Conservation (phyloP, 768 basidiomycete species). For the Lactarius sp. region DNA sequence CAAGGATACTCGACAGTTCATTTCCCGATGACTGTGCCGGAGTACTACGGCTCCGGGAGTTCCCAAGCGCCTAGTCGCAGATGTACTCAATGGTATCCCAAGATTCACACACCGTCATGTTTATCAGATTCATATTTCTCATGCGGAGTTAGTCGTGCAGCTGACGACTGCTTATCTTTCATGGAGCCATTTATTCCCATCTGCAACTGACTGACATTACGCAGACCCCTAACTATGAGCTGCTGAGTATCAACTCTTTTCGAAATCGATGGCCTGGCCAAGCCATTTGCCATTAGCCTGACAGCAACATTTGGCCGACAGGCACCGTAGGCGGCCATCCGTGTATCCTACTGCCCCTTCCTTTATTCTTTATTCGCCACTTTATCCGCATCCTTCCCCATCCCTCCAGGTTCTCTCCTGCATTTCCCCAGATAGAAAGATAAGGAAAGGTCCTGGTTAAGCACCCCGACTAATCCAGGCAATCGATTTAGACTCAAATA, state of each 20-base stretch:
- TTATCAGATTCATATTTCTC: neutral
- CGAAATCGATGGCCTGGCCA: too few species aligned
- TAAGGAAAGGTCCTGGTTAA: constrained; percentile 2
- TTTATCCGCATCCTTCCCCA: neutral
- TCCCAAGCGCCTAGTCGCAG: neutral
- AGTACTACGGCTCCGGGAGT: neutral
- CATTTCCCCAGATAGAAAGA: neutral
- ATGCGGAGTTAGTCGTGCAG: neutral
- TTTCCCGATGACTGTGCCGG: neutral
- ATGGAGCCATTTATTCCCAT: neutral
- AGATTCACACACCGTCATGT: constrained; percentile 2
- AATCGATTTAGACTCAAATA: neutral
- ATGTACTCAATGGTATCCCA: neutral
- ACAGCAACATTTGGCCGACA: neutral
- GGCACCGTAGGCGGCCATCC: neutral
- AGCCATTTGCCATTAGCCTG: neutral
- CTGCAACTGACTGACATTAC: neutral
- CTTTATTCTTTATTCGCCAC: constrained; percentile 3
- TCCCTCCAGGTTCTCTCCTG: neutral
- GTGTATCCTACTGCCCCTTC: neutral
- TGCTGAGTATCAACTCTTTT: too few species aligned
- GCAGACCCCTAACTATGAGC: too few species aligned
- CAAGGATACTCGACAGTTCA: neutral
- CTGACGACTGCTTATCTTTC: neutral
- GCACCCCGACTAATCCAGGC: neutral